Evolutionary conservation across 1,284 basidiomycete species (phyloP), one percentile per base, ranked within the genome.

Genomic region (Irpex sp.): DNA sequence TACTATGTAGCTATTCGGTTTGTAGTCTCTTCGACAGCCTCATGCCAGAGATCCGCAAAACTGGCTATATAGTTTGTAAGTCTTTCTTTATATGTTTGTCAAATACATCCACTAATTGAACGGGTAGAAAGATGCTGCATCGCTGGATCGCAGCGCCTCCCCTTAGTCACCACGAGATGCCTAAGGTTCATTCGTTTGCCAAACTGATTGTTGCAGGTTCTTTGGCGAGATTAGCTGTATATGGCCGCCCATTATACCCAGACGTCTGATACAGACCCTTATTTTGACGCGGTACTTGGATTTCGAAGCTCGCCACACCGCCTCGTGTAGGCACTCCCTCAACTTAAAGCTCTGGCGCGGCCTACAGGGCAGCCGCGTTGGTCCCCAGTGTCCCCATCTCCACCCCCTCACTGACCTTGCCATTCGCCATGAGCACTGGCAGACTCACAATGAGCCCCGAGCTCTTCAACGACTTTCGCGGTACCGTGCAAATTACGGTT

Each of bases 401-500:
- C 21, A 21, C 21, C 21, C 21, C 21, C 21, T 21, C 21, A 21
- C 21, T 21, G 3, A 21, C 17, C 26, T 33, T 15, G 15, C 19
- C 7, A n/a, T 26, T 7, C 33, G 31, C 17, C 9, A 54, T 54
- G 53, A 33, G 19, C 53, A 26, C 5, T 9, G 31, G 53, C 8
- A 21, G 11, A 33, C 19, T 26, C 26, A 15, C 53, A 5, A 21
- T 54, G n/a, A n/a, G 53, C 53, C 33, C 53, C 37, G 55, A 36
- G 1, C 5, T 64, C 36, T 62, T 64, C 50, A 62, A 33, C 19
- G 26, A 57, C 21, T 49, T 39, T 15, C 43, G 39, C 50, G 35
- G 26, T 15, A 33, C 33, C 31, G 11, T 64, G 2, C 9, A 56
- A 19, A 60, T 64, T 8, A 63, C 21, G 6, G 57, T 47, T 11